Conservation (phyloP, 1,284 basidiomycete species). For the Leccinum pseudoinsigne region DNA sequence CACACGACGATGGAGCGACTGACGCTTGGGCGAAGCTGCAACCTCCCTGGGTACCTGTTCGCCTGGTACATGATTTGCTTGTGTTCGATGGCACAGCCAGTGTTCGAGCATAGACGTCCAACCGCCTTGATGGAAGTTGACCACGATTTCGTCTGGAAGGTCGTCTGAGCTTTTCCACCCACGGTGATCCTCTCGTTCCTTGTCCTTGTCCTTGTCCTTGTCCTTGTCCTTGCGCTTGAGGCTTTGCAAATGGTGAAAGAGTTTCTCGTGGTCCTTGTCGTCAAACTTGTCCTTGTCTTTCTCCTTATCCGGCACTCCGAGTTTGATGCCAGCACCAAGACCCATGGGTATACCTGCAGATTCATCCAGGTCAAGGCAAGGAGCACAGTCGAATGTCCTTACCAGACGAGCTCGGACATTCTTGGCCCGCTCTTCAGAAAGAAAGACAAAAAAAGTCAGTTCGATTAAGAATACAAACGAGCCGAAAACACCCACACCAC, state of each 20-base stretch:
- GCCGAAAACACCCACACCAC: constrained; percentile 56
- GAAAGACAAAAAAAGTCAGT: constrained; percentile 13
- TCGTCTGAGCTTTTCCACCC: constrained; percentile 38
- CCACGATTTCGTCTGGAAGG: constrained; percentile 35
- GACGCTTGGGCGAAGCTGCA: constrained; percentile 25
- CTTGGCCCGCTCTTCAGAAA: constrained; percentile 69
- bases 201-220: constrained; percentile 31
- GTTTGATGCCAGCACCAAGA: constrained; percentile 73
- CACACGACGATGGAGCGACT: constrained; percentile 35
- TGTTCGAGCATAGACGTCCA: constrained; percentile 77
- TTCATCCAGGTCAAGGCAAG: constrained; percentile 6
- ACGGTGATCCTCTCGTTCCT: constrained; percentile 36
- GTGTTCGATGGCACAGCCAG: constrained; percentile 60
- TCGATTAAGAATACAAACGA: constrained; percentile 7
- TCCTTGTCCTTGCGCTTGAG: too few species aligned
- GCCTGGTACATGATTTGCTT: constrained; percentile 24
- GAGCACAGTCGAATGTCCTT: constrained; percentile 1
- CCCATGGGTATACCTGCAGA: constrained; percentile 69
- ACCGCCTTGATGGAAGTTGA: constrained; percentile 40
- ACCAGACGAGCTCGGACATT: constrained; percentile 77
- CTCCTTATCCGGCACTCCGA: constrained; percentile 49
- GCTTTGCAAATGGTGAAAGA: constrained; percentile 25
- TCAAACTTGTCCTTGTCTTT: constrained; percentile 43
- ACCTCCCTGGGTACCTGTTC: constrained; percentile 23
- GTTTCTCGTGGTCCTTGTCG: constrained; percentile 38